Conservation (phyloP, 495 filamentous ascomycete species). For the Aspergillus olivimuriae region DNA sequence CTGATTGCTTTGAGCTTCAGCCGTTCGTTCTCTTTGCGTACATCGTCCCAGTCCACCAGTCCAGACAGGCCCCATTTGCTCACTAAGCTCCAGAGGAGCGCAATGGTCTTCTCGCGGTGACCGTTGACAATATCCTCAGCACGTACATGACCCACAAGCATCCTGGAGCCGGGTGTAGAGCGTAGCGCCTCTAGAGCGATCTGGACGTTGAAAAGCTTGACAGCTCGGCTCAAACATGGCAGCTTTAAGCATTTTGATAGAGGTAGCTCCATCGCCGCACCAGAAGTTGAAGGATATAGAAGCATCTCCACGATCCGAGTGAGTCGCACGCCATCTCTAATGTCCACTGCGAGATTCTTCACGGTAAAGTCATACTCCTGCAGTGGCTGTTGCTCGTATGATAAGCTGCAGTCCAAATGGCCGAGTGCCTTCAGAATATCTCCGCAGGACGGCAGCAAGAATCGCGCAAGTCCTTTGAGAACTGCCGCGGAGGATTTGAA, state of each 20-base stretch:
- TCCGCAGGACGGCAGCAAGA: conserved; percentile 55
- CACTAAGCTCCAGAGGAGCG: conserved; percentile 56
- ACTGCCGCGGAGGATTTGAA: conserved; percentile 53
- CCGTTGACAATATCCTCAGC: conserved; percentile 63
- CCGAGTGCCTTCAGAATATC: conserved; percentile 48
- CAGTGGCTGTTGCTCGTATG: conserved; percentile 48
- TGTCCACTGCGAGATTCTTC: conserved; percentile 56
- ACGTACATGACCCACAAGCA: conserved; percentile 32
- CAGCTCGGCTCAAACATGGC: conserved; percentile 49
- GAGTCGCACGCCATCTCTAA: conserved; percentile 58
- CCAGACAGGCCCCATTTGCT: conserved; percentile 48
- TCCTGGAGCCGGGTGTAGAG: conserved; percentile 27
- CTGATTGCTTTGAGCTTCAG: conserved; percentile 26
- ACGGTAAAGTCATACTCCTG: conserved; percentile 55
- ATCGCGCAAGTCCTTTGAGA: conserved; percentile 42
- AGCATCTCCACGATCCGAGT: conserved; percentile 56
- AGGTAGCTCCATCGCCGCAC: too few species aligned
- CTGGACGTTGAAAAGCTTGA: conserved; percentile 57
- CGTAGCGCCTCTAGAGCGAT: conserved; percentile 50
- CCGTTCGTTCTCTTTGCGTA: conserved; percentile 45
- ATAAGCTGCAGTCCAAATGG: conserved; percentile 51
- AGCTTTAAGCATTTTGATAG: conserved; percentile 56
- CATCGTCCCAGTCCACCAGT: conserved; percentile 49
- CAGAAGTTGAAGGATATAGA: conserved; percentile 43
- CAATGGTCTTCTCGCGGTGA: conserved; percentile 60